Conservation (phyloP, 2,329 filamentous ascomycete genomes). For the Curvularia hawaiiensis region DNA sequence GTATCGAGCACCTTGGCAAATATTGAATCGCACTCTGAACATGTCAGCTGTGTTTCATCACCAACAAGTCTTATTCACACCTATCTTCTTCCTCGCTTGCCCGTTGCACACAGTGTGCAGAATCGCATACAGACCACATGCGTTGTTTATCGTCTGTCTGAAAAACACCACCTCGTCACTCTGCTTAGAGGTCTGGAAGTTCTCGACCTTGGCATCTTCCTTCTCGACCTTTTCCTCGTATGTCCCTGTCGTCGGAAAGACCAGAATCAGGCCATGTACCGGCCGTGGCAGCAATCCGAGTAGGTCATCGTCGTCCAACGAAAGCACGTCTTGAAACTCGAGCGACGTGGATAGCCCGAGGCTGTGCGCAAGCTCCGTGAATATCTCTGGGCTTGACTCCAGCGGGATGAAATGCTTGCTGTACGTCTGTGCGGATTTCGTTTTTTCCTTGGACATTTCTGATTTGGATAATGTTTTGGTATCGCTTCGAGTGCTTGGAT, state of each 20-base stretch:
- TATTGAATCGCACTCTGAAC: constrained; percentile 18
- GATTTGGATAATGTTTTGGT: not conserved
- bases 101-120: constrained; percentile 85
- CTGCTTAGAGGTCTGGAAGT: constrained; percentile 67
- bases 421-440: not conserved
- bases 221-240: constrained; percentile 76
- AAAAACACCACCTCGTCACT: constrained; percentile 84
- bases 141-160: constrained; percentile 91
- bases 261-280: constrained; percentile 83
- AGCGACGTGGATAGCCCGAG: constrained; percentile 77
- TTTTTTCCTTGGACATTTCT: not conserved
- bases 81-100: constrained; percentile 66
- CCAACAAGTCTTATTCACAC: constrained; percentile 39
- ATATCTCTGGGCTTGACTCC: constrained; percentile 83
- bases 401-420: constrained; percentile 40
- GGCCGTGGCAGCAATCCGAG: constrained; percentile 84
- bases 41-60: not conserved
- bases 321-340: constrained; percentile 86
- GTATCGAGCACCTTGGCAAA: constrained; percentile 20
- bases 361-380: constrained; percentile 80
- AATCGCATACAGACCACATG: constrained; percentile 88
- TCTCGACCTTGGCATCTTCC: constrained; percentile 67
- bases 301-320: constrained; percentile 78
- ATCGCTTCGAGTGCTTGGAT: not conserved
- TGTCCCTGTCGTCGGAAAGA: constrained; percentile 79